Evolutionary conservation across 345 rosid genomes (phyloP).

Genomic region (Microthlaspi erraticum): DNA sequence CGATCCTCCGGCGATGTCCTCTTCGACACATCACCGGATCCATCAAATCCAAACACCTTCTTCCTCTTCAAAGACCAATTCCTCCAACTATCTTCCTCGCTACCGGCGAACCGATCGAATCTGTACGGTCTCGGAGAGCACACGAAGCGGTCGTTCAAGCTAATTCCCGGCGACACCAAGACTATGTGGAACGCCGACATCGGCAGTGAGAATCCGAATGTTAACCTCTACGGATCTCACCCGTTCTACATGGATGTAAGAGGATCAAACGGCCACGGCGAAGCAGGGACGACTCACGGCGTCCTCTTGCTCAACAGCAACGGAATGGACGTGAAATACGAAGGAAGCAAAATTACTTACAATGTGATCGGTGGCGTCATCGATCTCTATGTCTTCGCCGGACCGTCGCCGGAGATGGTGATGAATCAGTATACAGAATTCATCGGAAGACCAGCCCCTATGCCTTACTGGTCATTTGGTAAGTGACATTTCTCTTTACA

Average conservation of each 20-base stretch:
- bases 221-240: conserved; percentile 78
- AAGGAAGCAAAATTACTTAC: conserved; percentile 62
- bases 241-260: conserved; percentile 77
- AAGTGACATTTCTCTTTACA: background rate
- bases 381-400: conserved; percentile 66
- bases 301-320: conserved; percentile 70
- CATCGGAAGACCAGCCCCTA: conserved; percentile 72
- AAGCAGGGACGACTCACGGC: conserved; percentile 63
- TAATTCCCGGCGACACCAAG: conserved; percentile 42
- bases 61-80: conserved; percentile 78
- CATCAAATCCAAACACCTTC: conserved; percentile 43
- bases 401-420: conserved; percentile 60
- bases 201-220: conserved; percentile 44
- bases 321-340: conserved; percentile 70
- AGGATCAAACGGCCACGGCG: conserved; percentile 43
- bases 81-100: conserved; percentile 63
- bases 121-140: conserved; percentile 84
- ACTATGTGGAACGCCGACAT: conserved; percentile 72
- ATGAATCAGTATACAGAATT: conserved; percentile 70
- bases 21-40: conserved; percentile 54
- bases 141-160: conserved; percentile 59
- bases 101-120: conserved; percentile 54
- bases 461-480: conserved; percentile 93
- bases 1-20: conserved; percentile 67
- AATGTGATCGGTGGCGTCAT: conserved; percentile 68